phyloP scores from a whole-genome alignment of 768 basidiomycete species.

The Coprinopsis sp. region DNA sequence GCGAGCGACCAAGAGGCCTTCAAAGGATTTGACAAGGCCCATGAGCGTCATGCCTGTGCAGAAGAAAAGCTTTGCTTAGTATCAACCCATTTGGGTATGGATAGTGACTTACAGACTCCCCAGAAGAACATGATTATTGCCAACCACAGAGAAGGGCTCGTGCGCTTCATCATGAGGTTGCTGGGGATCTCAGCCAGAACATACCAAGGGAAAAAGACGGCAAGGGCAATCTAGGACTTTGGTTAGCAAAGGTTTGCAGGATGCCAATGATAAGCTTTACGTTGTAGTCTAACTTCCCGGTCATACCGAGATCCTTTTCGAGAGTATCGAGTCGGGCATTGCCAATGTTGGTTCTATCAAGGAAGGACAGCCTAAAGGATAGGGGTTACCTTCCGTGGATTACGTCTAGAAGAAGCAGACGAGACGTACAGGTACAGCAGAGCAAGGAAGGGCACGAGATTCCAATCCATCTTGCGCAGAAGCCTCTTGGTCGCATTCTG shows the following conservation, averaged over 20 bases:
- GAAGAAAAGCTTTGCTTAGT: neutral
- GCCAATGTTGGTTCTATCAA: slow-evolving; percentile 28
- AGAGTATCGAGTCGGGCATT: slow-evolving; percentile 27
- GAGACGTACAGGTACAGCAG: slow-evolving; percentile 25
- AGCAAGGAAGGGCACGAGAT: slow-evolving; percentile 27
- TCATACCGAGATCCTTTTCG: slow-evolving; percentile 24
- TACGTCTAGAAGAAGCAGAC: neutral
- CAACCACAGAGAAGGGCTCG: slow-evolving; percentile 29
- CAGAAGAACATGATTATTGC: slow-evolving; percentile 28
- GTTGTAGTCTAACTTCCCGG: slow-evolving; percentile 26
- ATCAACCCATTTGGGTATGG: too few species aligned
- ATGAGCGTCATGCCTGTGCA: slow-evolving; percentile 25
- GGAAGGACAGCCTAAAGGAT: slow-evolving; percentile 24
- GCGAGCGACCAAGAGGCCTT: slow-evolving; percentile 22
- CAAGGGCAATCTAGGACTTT: slow-evolving; percentile 20
- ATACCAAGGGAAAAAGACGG: slow-evolving; percentile 30
- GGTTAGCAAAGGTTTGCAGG: neutral
- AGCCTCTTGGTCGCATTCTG: slow-evolving; percentile 7
- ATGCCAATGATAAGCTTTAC: slow-evolving; percentile 9
- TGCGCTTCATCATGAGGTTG: slow-evolving; percentile 32
- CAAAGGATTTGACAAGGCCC: slow-evolving; percentile 25
- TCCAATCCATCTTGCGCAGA: slow-evolving; percentile 27
- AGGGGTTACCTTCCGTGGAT: neutral
- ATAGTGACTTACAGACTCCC: slow-evolving; percentile 23
- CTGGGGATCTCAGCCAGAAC: slow-evolving; percentile 29